These are phyloP conservation scores for Pythium volutum DNA, from an alignment of 352 stramenopile species.

Conservation along the genomic window DNA sequence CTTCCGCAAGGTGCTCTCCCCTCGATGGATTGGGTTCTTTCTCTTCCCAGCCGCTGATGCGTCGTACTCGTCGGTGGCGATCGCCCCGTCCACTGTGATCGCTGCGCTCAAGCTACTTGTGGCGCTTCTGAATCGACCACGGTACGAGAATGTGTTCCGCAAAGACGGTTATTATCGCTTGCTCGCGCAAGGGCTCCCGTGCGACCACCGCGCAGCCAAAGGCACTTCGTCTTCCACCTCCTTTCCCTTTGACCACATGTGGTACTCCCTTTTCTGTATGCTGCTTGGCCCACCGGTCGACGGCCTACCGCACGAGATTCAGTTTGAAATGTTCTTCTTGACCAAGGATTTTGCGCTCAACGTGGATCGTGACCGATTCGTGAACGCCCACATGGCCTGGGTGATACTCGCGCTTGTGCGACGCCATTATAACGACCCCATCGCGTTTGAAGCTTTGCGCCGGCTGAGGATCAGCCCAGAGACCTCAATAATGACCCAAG, in stretches of 20 bases:
- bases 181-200: constrained; percentile 57
- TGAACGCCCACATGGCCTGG: constrained; percentile 46
- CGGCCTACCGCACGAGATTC: constrained; percentile 53
- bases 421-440: constrained; percentile 50
- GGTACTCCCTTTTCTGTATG: constrained; percentile 65
- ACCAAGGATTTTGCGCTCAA: constrained; percentile 72
- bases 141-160: constrained; percentile 55
- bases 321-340: constrained; percentile 63
- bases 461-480: constrained; percentile 19
- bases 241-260: constrained; percentile 71
- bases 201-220: constrained; percentile 24
- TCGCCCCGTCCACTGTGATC: constrained; percentile 51
- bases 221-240: neutral
- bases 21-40: constrained; percentile 67
- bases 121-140: constrained; percentile 36
- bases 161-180: constrained; percentile 72
- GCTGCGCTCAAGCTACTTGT: constrained; percentile 48
- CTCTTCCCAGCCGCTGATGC: constrained; percentile 34
- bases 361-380: constrained; percentile 46
- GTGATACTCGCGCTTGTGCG: constrained; percentile 57
- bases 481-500: constrained; percentile 21
- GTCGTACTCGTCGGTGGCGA: constrained; percentile 17
- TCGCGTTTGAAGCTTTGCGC: constrained; percentile 28
- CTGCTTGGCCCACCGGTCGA: constrained; percentile 59
- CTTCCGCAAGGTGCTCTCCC: constrained; percentile 56